These are phyloP conservation scores for Colletotrichum caudatum DNA, from an alignment of 2,329 filamentous ascomycete species.

Conservation along the genomic window DNA sequence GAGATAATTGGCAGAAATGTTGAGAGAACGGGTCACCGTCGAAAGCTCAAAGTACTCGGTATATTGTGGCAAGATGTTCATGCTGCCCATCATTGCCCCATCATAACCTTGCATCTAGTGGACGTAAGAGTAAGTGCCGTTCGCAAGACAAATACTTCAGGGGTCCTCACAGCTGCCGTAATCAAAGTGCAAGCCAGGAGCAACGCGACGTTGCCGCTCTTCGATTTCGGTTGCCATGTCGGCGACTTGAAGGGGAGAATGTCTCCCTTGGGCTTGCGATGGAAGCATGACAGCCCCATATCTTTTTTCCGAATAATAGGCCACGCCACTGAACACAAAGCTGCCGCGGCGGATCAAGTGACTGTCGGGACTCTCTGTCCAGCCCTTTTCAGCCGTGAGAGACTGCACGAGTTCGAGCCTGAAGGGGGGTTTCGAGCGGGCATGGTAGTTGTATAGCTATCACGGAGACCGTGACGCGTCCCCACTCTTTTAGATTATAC, in stretches of 20 bases:
- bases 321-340: too few relatives aligned
- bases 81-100: constrained; percentile 25
- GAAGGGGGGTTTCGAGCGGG: not conserved
- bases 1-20: constrained; percentile 21
- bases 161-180: constrained; percentile 11
- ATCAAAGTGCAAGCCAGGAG: constrained; percentile 4
- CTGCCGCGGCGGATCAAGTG: not conserved
- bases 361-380: not conserved
- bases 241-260: constrained; percentile 20
- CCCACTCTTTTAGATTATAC: not conserved
- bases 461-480: not conserved
- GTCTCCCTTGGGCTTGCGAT: not conserved
- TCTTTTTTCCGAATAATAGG: not conserved
- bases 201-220: constrained; percentile 8
- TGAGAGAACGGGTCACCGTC: constrained; percentile 17
- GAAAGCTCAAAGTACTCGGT: constrained; percentile 13
- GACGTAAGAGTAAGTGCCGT: not conserved
- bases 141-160: accelerated
- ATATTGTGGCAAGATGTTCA: constrained; percentile 31
- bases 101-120: constrained; percentile 25
- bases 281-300: constrained; percentile 8
- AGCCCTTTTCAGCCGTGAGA: too few relatives aligned
- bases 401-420: not conserved
- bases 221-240: constrained; percentile 25
- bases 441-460: not conserved